Evolutionary conservation across 495 filamentous ascomycete genomes (phyloP).

Genomic region (Xylaria scruposa): DNA sequence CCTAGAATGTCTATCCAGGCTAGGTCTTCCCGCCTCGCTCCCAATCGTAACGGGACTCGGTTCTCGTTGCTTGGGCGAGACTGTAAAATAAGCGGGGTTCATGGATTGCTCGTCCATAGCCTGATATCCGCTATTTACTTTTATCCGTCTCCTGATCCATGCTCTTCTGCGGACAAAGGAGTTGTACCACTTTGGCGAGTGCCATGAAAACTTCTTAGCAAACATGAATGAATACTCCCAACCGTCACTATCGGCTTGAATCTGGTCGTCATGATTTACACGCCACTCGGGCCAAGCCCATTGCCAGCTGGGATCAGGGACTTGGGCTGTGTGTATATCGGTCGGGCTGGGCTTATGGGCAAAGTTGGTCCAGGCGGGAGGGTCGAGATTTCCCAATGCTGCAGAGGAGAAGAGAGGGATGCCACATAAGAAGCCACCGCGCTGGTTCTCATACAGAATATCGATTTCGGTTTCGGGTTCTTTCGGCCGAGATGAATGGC

Average conservation of each 20-base stretch:
- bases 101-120: conserved; percentile 65
- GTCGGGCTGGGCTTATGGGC: conserved; percentile 76
- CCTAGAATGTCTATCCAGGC: conserved; percentile 32
- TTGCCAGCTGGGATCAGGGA: conserved; percentile 94
- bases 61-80: conserved; percentile 44
- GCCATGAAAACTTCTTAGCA: conserved; percentile 78
- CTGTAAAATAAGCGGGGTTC: conserved; percentile 86
- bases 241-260: conserved; percentile 81
- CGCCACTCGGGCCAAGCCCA: conserved; percentile 97
- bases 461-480: conserved; percentile 71
- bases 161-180: conserved; percentile 87
- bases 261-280: conserved; percentile 83
- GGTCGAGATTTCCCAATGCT: conserved; percentile 87
- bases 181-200: conserved; percentile 89
- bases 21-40: not conserved
- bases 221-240: conserved; percentile 97
- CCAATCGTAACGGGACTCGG: not conserved
- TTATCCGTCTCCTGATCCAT: conserved; percentile 87
- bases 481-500: conserved; percentile 25
- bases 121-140: conserved; percentile 53
- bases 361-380: conserved; percentile 81
- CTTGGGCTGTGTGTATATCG: conserved; percentile 86
- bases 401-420: conserved; percentile 85
- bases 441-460: conserved; percentile 92
- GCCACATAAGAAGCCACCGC: conserved; percentile 85